phyloP scores from a whole-genome alignment of 257 asterid species.

The Cruciata laevipes region DNA sequence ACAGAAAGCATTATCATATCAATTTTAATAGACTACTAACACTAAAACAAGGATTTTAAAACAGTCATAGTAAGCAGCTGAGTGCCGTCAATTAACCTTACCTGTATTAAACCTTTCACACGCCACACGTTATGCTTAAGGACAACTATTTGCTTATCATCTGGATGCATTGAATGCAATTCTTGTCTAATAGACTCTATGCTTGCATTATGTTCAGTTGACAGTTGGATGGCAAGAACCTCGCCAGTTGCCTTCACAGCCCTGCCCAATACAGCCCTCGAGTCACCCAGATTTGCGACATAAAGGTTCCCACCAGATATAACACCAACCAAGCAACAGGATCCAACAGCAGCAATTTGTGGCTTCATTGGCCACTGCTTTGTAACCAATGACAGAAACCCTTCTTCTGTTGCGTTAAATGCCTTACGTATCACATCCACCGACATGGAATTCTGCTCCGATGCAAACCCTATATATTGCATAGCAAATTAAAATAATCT shows the following conservation, averaged over 20 bases:
- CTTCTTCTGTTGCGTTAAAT: conserved; percentile 48
- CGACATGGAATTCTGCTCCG: conserved; percentile 42
- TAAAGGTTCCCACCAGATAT: conserved; percentile 36
- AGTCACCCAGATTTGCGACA: conserved; percentile 43
- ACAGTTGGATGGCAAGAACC: conserved; percentile 41
- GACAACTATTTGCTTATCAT: conserved; percentile 40
- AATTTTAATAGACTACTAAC: neutral
- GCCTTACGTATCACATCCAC: conserved; percentile 39
- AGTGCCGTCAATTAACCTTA: conserved; percentile 9
- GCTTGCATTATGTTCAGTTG: conserved; percentile 45
- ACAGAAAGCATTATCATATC: neutral
- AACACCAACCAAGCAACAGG: conserved; percentile 43
- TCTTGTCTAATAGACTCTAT: conserved; percentile 45
- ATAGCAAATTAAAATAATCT: neutral
- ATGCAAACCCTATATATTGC: conserved; percentile 28
- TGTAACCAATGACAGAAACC: conserved; percentile 32
- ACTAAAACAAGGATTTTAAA: neutral
- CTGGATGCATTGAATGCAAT: conserved; percentile 40
- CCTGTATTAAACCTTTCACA: conserved; percentile 50
- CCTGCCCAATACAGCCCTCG: conserved; percentile 45
- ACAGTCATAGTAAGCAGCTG: neutral
- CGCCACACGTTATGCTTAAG: conserved; percentile 50
- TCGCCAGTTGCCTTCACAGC: conserved; percentile 38
- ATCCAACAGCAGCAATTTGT: conserved; percentile 46
- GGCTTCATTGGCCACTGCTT: conserved; percentile 38